Conservation (phyloP, 179 eudicot species). For the Nepenthes alata region DNA sequence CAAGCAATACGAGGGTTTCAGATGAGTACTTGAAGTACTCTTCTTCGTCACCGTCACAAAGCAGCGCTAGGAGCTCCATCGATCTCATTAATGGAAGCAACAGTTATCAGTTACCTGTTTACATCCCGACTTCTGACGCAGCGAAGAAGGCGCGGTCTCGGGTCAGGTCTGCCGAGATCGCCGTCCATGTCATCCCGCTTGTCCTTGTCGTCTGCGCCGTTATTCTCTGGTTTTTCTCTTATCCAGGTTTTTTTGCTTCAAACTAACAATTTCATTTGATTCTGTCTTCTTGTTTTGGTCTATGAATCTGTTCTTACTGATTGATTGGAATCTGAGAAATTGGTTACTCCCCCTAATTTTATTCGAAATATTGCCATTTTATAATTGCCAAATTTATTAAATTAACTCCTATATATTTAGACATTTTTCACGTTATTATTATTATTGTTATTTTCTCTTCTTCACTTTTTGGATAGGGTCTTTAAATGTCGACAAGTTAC, state of each 20-base stretch:
- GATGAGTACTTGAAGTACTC: constrained; percentile 34
- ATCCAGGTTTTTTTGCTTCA: constrained; percentile 28
- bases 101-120: constrained; percentile 27
- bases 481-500: no score
- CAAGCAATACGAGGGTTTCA: constrained; percentile 49
- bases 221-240: constrained; percentile 60
- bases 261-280: no score
- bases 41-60: constrained; percentile 17
- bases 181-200: constrained; percentile 61
- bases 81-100: background rate
- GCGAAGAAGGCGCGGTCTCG: constrained; percentile 47
- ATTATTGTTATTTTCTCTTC: no score
- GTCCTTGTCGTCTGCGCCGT: constrained; percentile 47
- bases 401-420: no score
- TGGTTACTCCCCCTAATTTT: no score
- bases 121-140: constrained; percentile 35
- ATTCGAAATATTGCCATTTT: no score
- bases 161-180: constrained; percentile 49
- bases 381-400: no score
- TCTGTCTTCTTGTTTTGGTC: no score
- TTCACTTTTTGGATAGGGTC: no score
- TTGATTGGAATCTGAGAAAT: no score
- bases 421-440: no score
- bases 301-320: no score
- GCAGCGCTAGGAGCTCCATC: background rate